Evolutionary conservation across 768 basidiomycete species (phyloP).

Genomic region (Termitomyces sp.): DNA sequence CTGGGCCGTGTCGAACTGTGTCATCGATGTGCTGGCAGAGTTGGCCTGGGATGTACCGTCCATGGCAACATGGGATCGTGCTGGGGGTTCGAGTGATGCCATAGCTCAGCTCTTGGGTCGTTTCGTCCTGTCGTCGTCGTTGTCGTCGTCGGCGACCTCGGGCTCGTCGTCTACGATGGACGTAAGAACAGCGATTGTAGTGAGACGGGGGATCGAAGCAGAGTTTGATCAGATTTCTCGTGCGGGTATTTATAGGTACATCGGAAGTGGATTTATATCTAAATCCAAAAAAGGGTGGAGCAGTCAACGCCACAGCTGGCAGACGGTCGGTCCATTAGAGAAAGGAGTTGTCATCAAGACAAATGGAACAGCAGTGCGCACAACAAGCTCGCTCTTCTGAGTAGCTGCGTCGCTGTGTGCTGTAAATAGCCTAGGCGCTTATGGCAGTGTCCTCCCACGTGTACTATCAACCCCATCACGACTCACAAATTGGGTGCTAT

Average conservation of each 20-base stretch:
- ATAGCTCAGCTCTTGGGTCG: not conserved
- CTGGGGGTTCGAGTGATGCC: conserved; percentile 14
- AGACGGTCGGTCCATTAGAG: not conserved
- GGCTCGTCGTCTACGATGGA: not conserved
- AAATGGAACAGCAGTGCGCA: not conserved
- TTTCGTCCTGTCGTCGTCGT: not conserved
- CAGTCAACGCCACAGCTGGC: conserved; percentile 7
- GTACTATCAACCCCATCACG: not conserved
- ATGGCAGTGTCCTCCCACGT: conserved; percentile 11
- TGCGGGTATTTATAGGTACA: conserved; percentile 13
- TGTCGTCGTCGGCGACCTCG: not conserved
- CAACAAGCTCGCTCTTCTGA: not conserved
- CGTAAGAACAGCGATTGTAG: not conserved
- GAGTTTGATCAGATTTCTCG: conserved; percentile 5
- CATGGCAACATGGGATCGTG: conserved; percentile 8
- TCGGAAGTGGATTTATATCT: conserved; percentile 8
- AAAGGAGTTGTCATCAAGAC: not conserved
- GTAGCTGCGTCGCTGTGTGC: not conserved
- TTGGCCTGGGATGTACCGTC: not conserved
- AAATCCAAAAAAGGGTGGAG: conserved; percentile 2
- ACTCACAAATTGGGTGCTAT: not conserved
- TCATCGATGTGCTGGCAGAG: conserved; percentile 16
- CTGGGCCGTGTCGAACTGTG: conserved; percentile 11
- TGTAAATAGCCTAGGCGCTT: conserved; percentile 4
- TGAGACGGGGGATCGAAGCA: conserved; percentile 6